Evolutionary conservation across 352 stramenopile genomes (phyloP), one percentile per base, ranked within the genome.

Genomic region (Halophytophthora batemanensis): DNA sequence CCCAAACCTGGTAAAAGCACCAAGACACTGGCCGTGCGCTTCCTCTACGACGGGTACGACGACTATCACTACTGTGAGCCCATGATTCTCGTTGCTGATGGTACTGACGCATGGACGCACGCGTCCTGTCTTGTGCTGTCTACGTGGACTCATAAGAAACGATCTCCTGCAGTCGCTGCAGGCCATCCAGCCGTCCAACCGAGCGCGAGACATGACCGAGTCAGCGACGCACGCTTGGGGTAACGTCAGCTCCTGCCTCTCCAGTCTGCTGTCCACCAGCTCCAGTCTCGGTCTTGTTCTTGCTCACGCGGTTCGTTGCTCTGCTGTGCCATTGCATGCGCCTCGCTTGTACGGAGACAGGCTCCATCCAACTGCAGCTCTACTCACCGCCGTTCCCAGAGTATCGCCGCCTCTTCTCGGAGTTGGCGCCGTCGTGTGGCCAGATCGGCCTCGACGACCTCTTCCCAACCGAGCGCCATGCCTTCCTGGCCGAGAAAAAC

Each of bases 371-470:
- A 17, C 58, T 87, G 25, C 64, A 78, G 22, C 54, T 90, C 43
- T 67, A 74, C 49, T 57, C 73, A 8, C 64, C 64, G 2, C 63
- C 75, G 2, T 67, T 69, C 7, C 23, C 41, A 0, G 78, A 86
- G 13, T 74, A 79, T 36, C 73, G 71, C 2, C 69, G 66, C 6
- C 35, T 61, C 4, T 87, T 82, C 42, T 58, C 65, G 0, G 81
- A 90, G 52, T 63, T 92, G 19, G 59, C 69, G 14, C 81, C 78
- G 12, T 33, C 42, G 1, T 50, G 61, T 33, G 74, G 74, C 7
- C 78, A 92, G 38, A 77, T 89, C 41, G 78, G 81, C 15, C 46
- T 90, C 7, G 81, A 92, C 44, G 78, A 92, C 14, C 49, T 73
- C 34, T 82, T 89, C 45, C 66, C 74, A 1, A 23, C 46, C 0